phyloP scores from a whole-genome alignment of 1,284 basidiomycete species.

The Moesziomyces parantarcticus region DNA sequence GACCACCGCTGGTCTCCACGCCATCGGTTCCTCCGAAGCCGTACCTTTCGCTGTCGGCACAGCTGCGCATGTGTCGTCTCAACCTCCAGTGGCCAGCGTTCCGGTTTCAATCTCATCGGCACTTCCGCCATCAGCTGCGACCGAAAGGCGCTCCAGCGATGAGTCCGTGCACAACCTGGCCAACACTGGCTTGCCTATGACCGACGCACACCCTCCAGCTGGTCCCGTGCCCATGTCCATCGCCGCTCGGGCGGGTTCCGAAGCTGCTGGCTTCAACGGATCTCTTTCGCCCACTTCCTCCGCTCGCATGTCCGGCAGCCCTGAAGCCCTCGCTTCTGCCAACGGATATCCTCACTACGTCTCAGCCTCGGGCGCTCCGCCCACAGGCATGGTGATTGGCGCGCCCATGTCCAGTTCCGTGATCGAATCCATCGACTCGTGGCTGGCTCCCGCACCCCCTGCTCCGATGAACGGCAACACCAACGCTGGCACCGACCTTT shows the following conservation, averaged over 20 bases:
- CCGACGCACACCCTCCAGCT: slow-evolving; percentile 6
- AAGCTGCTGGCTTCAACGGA: slow-evolving; percentile 19
- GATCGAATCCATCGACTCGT: slow-evolving; percentile 33
- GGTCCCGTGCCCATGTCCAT: slow-evolving; percentile 4
- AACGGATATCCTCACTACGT: slow-evolving; percentile 2
- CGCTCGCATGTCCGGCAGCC: slow-evolving; percentile 24
- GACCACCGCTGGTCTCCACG: background rate
- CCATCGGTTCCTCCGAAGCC: slow-evolving; percentile 9
- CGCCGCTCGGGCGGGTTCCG: slow-evolving; percentile 12
- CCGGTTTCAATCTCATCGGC: slow-evolving; percentile 5
- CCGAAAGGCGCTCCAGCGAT: slow-evolving; percentile 21
- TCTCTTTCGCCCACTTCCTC: slow-evolving; percentile 34
- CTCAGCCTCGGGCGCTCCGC: slow-evolving; percentile 10
- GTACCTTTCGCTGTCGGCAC: slow-evolving; percentile 14
- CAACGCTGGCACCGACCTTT: too few relatives aligned
- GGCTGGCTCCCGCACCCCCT: slow-evolving; percentile 27
- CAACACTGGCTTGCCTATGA: slow-evolving; percentile 3
- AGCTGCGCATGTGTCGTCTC: background rate
- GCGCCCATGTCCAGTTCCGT: slow-evolving; percentile 18
- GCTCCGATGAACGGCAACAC: slow-evolving; percentile 4
- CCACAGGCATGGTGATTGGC: slow-evolving; percentile 24
- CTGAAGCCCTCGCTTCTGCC: slow-evolving; percentile 7
- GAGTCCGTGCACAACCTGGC: slow-evolving; percentile 6
- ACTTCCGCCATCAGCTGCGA: slow-evolving; percentile 4
- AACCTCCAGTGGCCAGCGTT: background rate